Base-by-base conservation (phyloP, 1,139 yeast species). In the Ashbya aceris region DNA sequence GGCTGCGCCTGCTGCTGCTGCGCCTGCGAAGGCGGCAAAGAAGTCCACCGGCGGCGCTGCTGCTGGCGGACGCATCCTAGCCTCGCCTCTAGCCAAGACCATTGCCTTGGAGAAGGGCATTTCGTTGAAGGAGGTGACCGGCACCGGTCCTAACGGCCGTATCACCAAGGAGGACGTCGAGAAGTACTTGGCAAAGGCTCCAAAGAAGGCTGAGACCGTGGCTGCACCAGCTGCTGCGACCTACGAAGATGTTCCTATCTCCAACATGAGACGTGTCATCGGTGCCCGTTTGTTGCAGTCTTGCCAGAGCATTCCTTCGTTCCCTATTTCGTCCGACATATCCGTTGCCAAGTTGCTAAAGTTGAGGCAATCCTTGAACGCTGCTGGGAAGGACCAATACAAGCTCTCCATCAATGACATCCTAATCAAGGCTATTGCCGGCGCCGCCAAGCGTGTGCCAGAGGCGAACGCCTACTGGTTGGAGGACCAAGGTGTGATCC, bases 61-160 rank as follows among this genome's bases (percentile, higher is more conserved):
- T 39, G 54, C 67, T 34, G 67, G 72, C 43, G 83, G 73, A 52
- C 78, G 96, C 68, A 82, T 91, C 65, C 65, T 86, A 55, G 98
- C 98, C 42, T 87, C 97, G 49, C 98, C 99, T 46, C 72, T 83
- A 53, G 98, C 99, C 51, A 89, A 89, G 74, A 78, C 79, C 54
- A 73, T 91, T 58, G 99, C 99, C 47, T 74, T 89, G 55, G 96
- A 89, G 66, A 79, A 82, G 68, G 97, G 97, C 56, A 74, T 91
- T 56, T 76, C 95, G 37, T 76, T 91, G 57, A 84, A 82, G 70
- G 79, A 77, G 56, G 71, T 91, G 61, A 78, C 79, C 68, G 98
- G 97, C 56, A 68, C 95, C 38, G 98, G 98, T 56, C 97, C 97
- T 62, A 74, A 75, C 57, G 97, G 97, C 53, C 83, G 98, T 72